Evolutionary conservation across 345 rosid species (phyloP).

Genomic region (Acer negundo): DNA sequence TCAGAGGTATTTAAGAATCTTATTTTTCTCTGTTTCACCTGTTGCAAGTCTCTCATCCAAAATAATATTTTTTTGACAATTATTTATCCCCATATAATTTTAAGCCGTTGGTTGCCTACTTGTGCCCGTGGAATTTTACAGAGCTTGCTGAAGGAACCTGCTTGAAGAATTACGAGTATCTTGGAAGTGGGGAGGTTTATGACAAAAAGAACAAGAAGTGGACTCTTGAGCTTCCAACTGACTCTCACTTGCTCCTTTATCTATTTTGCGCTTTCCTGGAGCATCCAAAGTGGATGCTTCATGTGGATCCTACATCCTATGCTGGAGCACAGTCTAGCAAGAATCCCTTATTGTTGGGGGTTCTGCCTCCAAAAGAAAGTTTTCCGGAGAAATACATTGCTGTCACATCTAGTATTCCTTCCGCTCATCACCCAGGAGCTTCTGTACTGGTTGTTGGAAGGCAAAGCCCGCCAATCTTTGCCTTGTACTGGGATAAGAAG

Average conservation of each 20-base stretch:
- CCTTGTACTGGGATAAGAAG: conserved; percentile 94
- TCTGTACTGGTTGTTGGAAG: conserved; percentile 70
- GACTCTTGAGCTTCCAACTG: conserved; percentile 83
- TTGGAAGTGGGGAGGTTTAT: conserved; percentile 62
- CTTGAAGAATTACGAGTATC: conserved; percentile 83
- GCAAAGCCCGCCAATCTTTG: conserved; percentile 70
- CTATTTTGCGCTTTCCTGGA: conserved; percentile 92
- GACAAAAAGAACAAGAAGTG: conserved; percentile 73
- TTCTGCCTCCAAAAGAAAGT: conserved; percentile 84
- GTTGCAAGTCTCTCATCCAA: background rate
- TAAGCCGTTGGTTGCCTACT: conserved; percentile 15
- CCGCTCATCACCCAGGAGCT: conserved; percentile 85
- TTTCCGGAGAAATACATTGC: conserved; percentile 90
- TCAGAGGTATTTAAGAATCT: conserved; percentile 52
- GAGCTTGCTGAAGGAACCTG: conserved; percentile 97
- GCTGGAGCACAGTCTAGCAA: conserved; percentile 85
- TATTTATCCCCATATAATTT: background rate
- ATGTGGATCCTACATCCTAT: conserved; percentile 82
- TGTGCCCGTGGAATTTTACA: conserved; percentile 29
- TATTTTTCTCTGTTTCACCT: background rate
- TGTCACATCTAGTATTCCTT: conserved; percentile 67
- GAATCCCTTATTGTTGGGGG: conserved; percentile 83
- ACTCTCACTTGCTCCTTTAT: conserved; percentile 86
- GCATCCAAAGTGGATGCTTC: conserved; percentile 98
- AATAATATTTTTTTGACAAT: background rate